Percentiles rank a stretch among this genome's conserved stretches.
Evolutionary conservation across 306 rosid genomes (phyloP).

Genomic region (Vigna angularis): DNA sequence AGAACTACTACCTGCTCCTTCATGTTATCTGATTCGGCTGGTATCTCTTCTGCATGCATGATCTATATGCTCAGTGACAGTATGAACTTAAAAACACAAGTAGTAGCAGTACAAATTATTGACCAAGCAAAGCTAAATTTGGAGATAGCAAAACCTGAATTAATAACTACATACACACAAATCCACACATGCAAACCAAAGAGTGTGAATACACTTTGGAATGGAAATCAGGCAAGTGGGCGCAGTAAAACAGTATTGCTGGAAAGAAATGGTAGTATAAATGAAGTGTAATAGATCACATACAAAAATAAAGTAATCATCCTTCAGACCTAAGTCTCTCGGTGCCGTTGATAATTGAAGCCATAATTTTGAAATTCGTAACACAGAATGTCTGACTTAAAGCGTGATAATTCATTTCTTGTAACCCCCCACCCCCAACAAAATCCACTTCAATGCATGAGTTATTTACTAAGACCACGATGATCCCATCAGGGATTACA

Average conservation of each 20-base stretch:
- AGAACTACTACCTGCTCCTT: slow-evolving; percentile 68
- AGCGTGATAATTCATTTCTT: neutral
- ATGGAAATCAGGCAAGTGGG: slow-evolving; percentile 34
- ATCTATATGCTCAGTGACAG: slow-evolving; percentile 62
- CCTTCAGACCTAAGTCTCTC: neutral
- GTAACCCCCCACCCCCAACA: neutral
- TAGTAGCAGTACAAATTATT: slow-evolving; percentile 56
- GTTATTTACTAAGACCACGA: neutral
- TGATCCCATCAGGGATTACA: slow-evolving; percentile 20
- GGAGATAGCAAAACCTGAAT: slow-evolving; percentile 56
- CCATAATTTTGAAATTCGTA: neutral
- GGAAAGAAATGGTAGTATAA: neutral
- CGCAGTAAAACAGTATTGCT: slow-evolving; percentile 13
- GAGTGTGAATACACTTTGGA: slow-evolving; percentile 46
- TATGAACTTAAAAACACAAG: slow-evolving; percentile 64
- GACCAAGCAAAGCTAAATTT: slow-evolving; percentile 64
- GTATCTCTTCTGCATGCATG: slow-evolving; percentile 80
- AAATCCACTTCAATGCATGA: neutral
- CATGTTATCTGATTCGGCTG: slow-evolving; percentile 69
- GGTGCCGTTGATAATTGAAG: slow-evolving; percentile 8
- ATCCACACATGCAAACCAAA: slow-evolving; percentile 53
- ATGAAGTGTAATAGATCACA: slow-evolving; percentile 10
- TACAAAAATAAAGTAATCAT: neutral
- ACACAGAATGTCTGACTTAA: slow-evolving; percentile 1
- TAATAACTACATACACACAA: slow-evolving; percentile 54